Percentiles rank a stretch among this genome's conserved stretches.
phyloP scores from a whole-genome alignment of 148 eudicot genomes.

The Silene uniflora region DNA sequence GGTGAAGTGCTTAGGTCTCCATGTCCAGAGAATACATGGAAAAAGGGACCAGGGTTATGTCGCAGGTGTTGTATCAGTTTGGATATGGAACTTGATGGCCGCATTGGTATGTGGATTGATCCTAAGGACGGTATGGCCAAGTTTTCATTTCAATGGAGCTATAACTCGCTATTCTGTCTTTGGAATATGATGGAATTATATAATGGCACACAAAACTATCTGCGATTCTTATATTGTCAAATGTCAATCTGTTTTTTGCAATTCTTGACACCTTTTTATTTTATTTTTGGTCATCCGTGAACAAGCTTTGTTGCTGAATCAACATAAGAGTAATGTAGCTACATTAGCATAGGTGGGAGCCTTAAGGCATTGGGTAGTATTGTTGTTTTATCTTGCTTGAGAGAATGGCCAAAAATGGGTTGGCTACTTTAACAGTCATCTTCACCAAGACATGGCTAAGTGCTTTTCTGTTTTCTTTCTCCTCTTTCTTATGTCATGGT shows the following conservation, averaged over 20 bases:
- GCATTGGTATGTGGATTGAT: no score
- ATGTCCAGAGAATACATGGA: no score
- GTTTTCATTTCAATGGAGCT: not conserved
- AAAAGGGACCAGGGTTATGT: no score
- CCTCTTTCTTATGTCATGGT: slow-evolving; percentile 1
- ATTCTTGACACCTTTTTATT: not conserved
- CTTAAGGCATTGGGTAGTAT: not conserved
- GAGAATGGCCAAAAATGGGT: not conserved
- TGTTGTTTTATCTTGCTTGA: not conserved
- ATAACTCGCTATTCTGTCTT: not conserved
- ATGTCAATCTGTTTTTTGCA: not conserved
- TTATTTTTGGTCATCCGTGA: not conserved
- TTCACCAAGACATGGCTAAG: not conserved
- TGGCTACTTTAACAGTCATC: not conserved
- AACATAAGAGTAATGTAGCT: not conserved
- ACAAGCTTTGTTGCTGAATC: not conserved
- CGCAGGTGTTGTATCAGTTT: no score
- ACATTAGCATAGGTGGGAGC: not conserved
- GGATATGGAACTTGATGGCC: no score
- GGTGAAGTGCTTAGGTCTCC: no score
- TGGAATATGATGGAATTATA: no score
- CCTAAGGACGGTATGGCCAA: no score
- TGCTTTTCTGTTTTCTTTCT: slow-evolving; percentile 8
- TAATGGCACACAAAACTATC: not conserved
- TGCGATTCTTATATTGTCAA: not conserved